These are phyloP conservation scores for Rhodotorula sp. DNA, from an alignment of 1,284 basidiomycete genomes.

Conservation along the genomic window DNA sequence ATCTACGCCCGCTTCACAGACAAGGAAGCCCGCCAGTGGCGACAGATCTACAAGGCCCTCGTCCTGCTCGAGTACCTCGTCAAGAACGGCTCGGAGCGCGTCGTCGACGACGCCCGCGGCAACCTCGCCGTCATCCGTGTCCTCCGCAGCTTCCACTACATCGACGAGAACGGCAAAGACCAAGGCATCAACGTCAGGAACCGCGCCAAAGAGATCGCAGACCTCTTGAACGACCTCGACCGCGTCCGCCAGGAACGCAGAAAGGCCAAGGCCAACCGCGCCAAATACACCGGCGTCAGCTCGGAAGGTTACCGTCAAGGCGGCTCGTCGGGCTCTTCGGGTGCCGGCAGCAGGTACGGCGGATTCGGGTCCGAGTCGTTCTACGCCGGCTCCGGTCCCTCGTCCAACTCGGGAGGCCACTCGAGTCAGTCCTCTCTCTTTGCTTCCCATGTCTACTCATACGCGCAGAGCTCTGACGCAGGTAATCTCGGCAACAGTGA, in stretches of 20 bases:
- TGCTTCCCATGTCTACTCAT: neutral
- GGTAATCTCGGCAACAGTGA: slow-evolving; percentile 24
- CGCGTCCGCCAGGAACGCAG: slow-evolving; percentile 83
- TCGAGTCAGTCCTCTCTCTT: neutral
- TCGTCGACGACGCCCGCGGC: slow-evolving; percentile 93
- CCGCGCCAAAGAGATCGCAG: slow-evolving; percentile 85
- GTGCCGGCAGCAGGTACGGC: slow-evolving; percentile 62
- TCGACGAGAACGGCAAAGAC: slow-evolving; percentile 98
- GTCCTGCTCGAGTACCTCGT: slow-evolving; percentile 68
- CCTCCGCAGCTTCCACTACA: slow-evolving; percentile 96
- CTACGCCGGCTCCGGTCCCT: slow-evolving; percentile 35
- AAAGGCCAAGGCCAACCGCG: slow-evolving; percentile 89
- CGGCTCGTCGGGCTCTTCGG: slow-evolving; percentile 53
- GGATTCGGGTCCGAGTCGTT: slow-evolving; percentile 73
- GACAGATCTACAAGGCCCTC: slow-evolving; percentile 89
- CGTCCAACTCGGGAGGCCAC: neutral
- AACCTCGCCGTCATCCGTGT: slow-evolving; percentile 96
- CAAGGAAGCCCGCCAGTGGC: slow-evolving; percentile 97
- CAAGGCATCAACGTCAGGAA: slow-evolving; percentile 99
- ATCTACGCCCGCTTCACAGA: slow-evolving; percentile 78
- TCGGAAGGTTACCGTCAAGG: slow-evolving; percentile 63
- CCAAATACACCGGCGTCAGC: slow-evolving; percentile 85
- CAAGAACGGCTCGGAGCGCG: slow-evolving; percentile 97
- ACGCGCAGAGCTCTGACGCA: neutral
- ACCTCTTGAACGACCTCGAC: slow-evolving; percentile 86